Conservation (phyloP, 805 yeast genomes). For the Brettanomyces naardenensis region DNA sequence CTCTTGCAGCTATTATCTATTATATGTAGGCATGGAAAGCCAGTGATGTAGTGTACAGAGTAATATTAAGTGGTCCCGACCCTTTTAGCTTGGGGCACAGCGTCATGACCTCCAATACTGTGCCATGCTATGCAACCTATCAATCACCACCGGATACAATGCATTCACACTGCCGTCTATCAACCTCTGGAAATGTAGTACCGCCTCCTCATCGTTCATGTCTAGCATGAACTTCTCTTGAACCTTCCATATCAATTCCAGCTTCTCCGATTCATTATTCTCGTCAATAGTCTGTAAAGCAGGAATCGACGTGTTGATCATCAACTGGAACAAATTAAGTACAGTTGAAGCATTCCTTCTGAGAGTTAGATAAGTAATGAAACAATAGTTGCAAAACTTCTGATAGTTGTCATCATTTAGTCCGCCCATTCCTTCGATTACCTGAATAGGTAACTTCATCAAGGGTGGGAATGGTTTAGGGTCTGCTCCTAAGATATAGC, state of each 20-base stretch:
- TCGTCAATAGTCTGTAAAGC: conserved; percentile 48
- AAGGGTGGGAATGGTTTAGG: conserved; percentile 98
- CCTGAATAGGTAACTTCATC: conserved; percentile 95
- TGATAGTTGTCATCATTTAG: conserved; percentile 76
- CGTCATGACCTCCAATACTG: conserved; percentile 95
- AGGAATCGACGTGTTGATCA: conserved; percentile 91
- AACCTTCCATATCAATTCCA: conserved; percentile 81
- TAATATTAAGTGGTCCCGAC: no score
- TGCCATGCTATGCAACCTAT: conserved; percentile 88
- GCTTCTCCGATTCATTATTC: conserved; percentile 56
- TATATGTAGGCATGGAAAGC: no score
- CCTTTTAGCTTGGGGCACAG: no score
- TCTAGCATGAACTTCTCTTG: conserved; percentile 91
- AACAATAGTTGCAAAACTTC: conserved; percentile 86
- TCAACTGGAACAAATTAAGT: conserved; percentile 81
- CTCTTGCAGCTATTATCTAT: no score
- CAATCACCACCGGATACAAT: conserved; percentile 88
- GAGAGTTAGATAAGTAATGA: conserved; percentile 85
- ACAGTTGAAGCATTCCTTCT: conserved; percentile 87
- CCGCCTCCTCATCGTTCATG: conserved; percentile 93
- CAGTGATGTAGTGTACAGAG: no score
- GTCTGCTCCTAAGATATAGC: conserved; percentile 92
- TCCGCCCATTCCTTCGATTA: conserved; percentile 98
- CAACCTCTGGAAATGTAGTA: conserved; percentile 85
- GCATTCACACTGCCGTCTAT: conserved; percentile 95